Evolutionary conservation across 1,284 basidiomycete genomes (phyloP).

Genomic region (Cryptococcus sp.): DNA sequence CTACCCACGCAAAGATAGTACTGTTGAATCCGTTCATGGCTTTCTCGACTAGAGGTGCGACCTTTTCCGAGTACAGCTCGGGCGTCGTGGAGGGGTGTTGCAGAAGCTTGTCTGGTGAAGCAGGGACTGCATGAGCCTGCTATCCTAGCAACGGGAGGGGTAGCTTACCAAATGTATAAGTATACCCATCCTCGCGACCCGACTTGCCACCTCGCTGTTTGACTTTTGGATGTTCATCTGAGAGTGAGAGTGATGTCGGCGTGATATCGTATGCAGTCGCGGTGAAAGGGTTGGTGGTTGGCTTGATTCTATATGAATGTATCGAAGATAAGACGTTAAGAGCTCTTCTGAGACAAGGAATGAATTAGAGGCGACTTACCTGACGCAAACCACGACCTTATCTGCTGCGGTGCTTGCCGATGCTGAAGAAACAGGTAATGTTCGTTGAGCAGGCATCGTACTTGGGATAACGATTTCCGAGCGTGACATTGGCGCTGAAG

Average conservation of each 20-base stretch:
- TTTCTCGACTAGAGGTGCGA: conserved; percentile 57
- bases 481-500: conserved; percentile 11
- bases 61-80: conserved; percentile 55
- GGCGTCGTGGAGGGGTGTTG: conserved; percentile 50
- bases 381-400: conserved; percentile 51
- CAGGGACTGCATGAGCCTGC: background rate
- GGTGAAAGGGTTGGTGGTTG: conserved; percentile 40
- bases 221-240: conserved; percentile 50
- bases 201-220: conserved; percentile 51
- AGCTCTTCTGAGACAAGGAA: background rate
- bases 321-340: conserved; percentile 1
- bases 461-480: conserved; percentile 7
- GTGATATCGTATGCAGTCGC: conserved; percentile 44
- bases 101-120: conserved; percentile 50
- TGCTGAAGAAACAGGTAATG: background rate
- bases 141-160: background rate
- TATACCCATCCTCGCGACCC: conserved; percentile 50
- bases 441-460: conserved; percentile 1
- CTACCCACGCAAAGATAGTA: conserved; percentile 55
- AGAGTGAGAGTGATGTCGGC: conserved; percentile 39
- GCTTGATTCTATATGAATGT: conserved; percentile 41
- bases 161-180: conserved; percentile 49
- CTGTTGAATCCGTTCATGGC: conserved; percentile 62
- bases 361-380: conserved; percentile 31
- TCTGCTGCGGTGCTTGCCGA: conserved; percentile 20